Evolutionary conservation across 441 rosid genomes (phyloP), one percentile per base, ranked within the genome.

Genomic region (Arabidopsis lyrata): DNA sequence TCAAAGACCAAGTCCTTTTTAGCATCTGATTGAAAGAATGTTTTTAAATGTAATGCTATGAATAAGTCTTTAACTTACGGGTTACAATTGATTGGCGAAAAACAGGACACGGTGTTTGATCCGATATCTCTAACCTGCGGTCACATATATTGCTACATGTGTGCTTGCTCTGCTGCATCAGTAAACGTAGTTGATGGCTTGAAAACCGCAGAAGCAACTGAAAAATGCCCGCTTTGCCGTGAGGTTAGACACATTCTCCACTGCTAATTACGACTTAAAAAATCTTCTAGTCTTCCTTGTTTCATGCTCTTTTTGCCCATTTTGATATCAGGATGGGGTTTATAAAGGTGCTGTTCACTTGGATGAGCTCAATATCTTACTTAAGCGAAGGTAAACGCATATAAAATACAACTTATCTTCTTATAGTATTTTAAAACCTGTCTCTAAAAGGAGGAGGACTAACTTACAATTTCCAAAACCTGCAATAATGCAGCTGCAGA

Each of bases 121-220:
- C 88, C 97, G 31, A 92, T 95, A 68, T 83, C 96, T 67, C 83
- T 95, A 49, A 76, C 88, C 9, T 95, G 97, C n/a, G 97, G 97
- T 77, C 97, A 92, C 77, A 92, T 92, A 78, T 95, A 88, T 83
- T 90, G 97, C 89, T 84, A 86, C 75, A 82, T 88, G 78, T 92
- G 99, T 74, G 93, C 99, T 79, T 92, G 92, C 83, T 88, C 94
- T 64, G 92, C 97, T 83, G 97, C 97, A 65, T 88, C 94, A 4
- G 88, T 95, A 61, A 88, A 71, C 20, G 82, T 88, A 60, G 84
- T 95, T 29, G 95, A 90, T 79, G 95, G 95, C 66, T 83, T 92
- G 31, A 84, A 88, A 76, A 80, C 87, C 0, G 90, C 90, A 10
- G 83, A 87, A 10, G 83, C 84, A 0, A 84, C 78, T 73, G 83